These are phyloP conservation scores for Alopecurus myosuroides DNA, from an alignment of 176 grass and related monocot genomes.

Conservation along the genomic window DNA sequence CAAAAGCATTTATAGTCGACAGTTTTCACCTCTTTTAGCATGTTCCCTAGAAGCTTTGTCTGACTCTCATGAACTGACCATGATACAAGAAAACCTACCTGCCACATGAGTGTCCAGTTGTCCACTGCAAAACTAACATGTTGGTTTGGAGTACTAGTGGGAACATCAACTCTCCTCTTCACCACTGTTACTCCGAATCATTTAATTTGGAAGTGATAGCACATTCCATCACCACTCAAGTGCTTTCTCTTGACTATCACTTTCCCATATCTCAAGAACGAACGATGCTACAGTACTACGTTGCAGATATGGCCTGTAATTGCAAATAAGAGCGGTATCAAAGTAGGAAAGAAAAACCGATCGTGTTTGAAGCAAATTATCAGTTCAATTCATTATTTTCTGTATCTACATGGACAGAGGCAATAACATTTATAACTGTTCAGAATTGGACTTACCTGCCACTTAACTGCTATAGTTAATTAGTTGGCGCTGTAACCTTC, in stretches of 20 bases:
- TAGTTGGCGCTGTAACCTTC: background rate
- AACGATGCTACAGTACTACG: no score
- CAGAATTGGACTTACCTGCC: conserved; percentile 5
- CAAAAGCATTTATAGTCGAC: no score
- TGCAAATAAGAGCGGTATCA: background rate
- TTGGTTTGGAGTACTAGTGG: background rate
- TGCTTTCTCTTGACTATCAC: conserved; percentile 22
- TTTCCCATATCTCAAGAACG: background rate
- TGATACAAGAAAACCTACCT: conserved; percentile 38
- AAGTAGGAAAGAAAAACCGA: background rate
- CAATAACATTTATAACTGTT: conserved; percentile 5
- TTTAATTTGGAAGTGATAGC: conserved; percentile 9
- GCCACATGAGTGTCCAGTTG: conserved; percentile 3
- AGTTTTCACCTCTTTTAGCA: background rate
- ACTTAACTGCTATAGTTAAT: conserved; percentile 18
- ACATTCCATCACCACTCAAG: conserved; percentile 5
- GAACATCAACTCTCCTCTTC: conserved; percentile 21
- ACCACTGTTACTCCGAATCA: background rate
- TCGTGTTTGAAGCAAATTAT: background rate
- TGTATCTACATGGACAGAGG: background rate
- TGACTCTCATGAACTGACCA: background rate
- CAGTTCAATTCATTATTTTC: background rate
- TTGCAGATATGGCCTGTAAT: conserved; percentile 23
- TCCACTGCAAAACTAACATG: background rate
- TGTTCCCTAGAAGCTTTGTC: background rate